These are phyloP conservation scores for Talaromyces amestolkiae DNA, from an alignment of 2,329 filamentous ascomycete species.

Conservation along the genomic window DNA sequence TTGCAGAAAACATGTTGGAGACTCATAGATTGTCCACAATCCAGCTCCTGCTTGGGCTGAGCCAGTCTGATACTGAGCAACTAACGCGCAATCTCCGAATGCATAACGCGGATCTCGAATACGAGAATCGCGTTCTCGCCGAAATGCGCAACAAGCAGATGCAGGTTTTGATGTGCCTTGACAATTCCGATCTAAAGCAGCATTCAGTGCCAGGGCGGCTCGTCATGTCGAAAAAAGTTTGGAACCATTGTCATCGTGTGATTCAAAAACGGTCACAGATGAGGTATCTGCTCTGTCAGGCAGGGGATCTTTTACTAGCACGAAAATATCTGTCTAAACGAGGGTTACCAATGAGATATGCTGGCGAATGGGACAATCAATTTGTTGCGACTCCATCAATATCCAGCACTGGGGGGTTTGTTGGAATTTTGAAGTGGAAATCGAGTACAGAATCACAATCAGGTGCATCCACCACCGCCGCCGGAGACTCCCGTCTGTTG, in stretches of 20 bases:
- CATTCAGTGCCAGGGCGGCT: conserved; percentile 28
- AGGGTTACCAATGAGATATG: conserved; percentile 29
- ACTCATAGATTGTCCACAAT: conserved; percentile 24
- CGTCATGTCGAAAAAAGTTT: conserved; percentile 29
- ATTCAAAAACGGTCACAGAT: conserved; percentile 18
- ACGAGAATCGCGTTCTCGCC: conserved; percentile 30
- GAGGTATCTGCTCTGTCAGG: conserved; percentile 32
- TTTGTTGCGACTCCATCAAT: conserved; percentile 21
- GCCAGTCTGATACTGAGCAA: conserved; percentile 23
- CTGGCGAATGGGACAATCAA: conserved; percentile 35
- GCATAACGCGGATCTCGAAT: conserved; percentile 29
- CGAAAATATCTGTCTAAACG: conserved; percentile 32
- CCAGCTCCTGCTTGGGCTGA: conserved; percentile 29
- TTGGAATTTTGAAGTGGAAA: conserved; percentile 12
- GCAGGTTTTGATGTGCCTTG: conserved; percentile 30
- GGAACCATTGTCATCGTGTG: conserved; percentile 22
- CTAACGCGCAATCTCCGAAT: conserved; percentile 21
- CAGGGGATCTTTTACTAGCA: conserved; percentile 32
- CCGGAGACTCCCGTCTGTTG: not conserved
- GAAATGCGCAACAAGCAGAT: conserved; percentile 39
- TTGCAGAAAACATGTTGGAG: conserved; percentile 33
- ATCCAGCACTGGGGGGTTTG: not conserved
- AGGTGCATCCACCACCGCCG: not conserved
- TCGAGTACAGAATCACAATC: not conserved
- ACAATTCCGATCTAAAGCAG: conserved; percentile 30